Percentiles rank a stretch among this genome's conserved stretches.
phyloP scores from a whole-genome alignment of 23 red algal species.

The Gracilaria domingensis region DNA sequence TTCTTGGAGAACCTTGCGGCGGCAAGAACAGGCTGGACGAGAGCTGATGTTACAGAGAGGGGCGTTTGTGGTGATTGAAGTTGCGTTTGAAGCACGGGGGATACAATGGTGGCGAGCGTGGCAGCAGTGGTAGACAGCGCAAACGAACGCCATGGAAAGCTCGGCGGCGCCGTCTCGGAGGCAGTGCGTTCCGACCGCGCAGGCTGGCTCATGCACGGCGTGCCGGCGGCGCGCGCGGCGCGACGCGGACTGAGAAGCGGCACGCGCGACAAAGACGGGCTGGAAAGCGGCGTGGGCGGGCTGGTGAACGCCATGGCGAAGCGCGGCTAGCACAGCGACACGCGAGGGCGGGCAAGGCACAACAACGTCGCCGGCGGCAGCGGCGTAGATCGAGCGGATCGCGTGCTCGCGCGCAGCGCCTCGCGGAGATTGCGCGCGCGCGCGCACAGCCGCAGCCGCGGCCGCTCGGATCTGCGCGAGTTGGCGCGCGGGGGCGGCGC shows the following conservation, averaged over 20 bases:
- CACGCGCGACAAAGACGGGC: neutral
- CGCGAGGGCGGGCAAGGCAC: too few species aligned
- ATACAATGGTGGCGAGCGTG: conserved; percentile 1
- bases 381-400: too few species aligned
- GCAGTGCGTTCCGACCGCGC: too few species aligned
- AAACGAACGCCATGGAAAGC: conserved; percentile 25
- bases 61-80: neutral
- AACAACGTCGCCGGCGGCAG: too few species aligned
- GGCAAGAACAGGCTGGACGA: conserved; percentile 53
- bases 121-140: conserved; percentile 37
- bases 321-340: too few species aligned
- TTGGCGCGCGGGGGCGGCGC: too few species aligned
- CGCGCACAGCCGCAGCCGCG: too few species aligned
- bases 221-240: neutral
- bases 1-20: conserved; percentile 84
- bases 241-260: neutral
- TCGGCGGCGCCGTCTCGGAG: too few species aligned
- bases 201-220: conserved; percentile 7
- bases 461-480: too few species aligned
- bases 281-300: neutral
- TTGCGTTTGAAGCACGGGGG: neutral
- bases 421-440: too few species aligned
- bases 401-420: too few species aligned
- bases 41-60: neutral
- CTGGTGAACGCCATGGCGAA: conserved; percentile 25